A percentile compares a stretch with the other conserved stretches of the same genome.
Evolutionary conservation across 768 basidiomycete species (phyloP).

Genomic region (Lenzites betulinus): DNA sequence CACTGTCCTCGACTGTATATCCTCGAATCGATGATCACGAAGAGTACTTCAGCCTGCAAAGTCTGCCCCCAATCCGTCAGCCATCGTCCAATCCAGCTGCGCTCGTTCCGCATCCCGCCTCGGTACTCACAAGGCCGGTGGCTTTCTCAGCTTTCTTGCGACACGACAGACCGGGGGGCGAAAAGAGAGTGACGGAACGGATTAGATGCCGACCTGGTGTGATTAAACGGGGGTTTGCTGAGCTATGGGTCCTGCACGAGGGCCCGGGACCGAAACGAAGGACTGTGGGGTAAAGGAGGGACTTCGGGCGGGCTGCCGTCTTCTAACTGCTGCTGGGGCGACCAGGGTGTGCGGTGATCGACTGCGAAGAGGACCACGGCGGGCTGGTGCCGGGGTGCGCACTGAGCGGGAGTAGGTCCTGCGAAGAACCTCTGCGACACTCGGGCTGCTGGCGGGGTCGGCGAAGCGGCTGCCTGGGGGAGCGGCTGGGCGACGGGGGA

Average conservation of each 20-base stretch:
- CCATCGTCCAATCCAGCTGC: constrained; percentile 13
- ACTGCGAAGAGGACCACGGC: constrained; percentile 10
- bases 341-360: constrained; percentile 16
- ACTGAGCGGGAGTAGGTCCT: constrained; percentile 16
- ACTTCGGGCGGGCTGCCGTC: constrained; percentile 25
- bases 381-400: constrained; percentile 7
- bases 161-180: neutral
- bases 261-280: constrained; percentile 28
- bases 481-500: constrained; percentile 17
- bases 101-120: constrained; percentile 4
- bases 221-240: constrained; percentile 19
- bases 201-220: constrained; percentile 28
- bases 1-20: constrained; percentile 18
- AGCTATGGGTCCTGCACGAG: constrained; percentile 21
- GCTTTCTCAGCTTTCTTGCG: constrained; percentile 23
- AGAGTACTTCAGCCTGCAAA: constrained; percentile 16
- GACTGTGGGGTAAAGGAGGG: constrained; percentile 24
- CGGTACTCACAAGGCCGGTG: constrained; percentile 17
- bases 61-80: constrained; percentile 19
- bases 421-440: constrained; percentile 21
- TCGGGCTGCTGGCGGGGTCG: constrained; percentile 1
- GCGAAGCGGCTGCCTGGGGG: constrained; percentile 14
- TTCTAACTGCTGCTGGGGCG: constrained; percentile 22
- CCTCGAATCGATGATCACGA: constrained; percentile 18
- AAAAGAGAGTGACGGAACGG: constrained; percentile 12